A percentile compares a stretch with the other conserved stretches of the same genome.
Evolutionary conservation across 78 protist genomes (phyloP).

Genomic region (Monosiga brevicollis): DNA sequence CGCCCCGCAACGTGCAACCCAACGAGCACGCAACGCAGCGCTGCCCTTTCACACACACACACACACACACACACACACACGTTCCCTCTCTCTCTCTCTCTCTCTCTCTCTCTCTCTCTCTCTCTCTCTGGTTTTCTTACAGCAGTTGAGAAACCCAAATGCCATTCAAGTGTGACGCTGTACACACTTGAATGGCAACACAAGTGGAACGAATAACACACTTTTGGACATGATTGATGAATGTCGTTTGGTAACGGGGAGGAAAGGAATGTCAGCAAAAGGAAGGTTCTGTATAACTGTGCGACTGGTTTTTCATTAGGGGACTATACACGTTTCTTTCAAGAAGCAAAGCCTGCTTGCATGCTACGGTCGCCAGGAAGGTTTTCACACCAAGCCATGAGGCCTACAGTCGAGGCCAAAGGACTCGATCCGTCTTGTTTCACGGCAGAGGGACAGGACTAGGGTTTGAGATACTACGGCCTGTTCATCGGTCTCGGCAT

Average conservation of each 20-base stretch:
- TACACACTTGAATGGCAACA: neutral
- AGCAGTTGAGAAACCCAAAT: neutral
- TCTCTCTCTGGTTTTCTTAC: neutral
- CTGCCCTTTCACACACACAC: neutral
- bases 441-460: too few species aligned
- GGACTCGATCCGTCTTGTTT: too few species aligned
- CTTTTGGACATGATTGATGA: neutral
- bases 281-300: neutral
- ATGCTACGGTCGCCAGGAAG: too few species aligned
- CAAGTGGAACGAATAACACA: too few species aligned
- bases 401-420: too few species aligned
- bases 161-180: neutral
- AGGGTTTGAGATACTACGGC: too few species aligned
- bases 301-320: neutral
- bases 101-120: neutral
- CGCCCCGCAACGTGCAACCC: neutral
- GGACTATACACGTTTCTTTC: too few species aligned
- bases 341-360: too few species aligned
- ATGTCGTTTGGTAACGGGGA: too few species aligned
- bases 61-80: neutral
- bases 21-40: neutral
- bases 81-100: neutral
- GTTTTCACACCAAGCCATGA: too few species aligned
- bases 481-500: too few species aligned
- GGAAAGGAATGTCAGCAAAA: too few species aligned